Evolutionary conservation across 2,329 filamentous ascomycete genomes (phyloP), one percentile per base, ranked within the genome.

Genomic region (Dactylellina sp.): DNA sequence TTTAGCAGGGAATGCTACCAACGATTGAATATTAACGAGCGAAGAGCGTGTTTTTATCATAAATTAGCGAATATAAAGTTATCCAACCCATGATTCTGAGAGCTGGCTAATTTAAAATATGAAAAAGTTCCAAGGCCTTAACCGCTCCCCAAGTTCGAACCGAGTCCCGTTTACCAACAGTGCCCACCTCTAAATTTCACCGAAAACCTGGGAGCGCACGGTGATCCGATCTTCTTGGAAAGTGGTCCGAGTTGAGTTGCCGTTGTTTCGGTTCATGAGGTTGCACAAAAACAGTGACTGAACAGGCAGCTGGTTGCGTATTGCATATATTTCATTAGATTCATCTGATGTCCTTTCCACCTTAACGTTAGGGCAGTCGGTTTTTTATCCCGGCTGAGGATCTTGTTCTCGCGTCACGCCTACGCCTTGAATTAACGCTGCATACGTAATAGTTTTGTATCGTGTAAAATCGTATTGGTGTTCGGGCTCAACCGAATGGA

Each of bases 1-100:
- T 18, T 12, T 22, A 16, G 24, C 63, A 68, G 46, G 63, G 63
- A 68, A 68, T 68, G 63, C 63, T 68, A 60, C 63, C 63, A 60
- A 25, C 46, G 28, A 68, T 68, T 49, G 63, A 68, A 53, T 68
- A 68, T 60, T 60, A 68, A 28, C 55, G 44, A 22, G 28, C 46
- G 14, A 24, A 32, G 7, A 37, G 47, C 32, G n/a, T 18, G 52
- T 28, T 60, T 32, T 28, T 60, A 53, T 68, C 46, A 24, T 60
- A 57, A 28, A 66, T 52, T 68, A 35, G 20, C 20, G 32, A 44
- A 53, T 12, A 52, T 56, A 47, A 46, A 40, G 39, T 50, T 44
- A 49, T 61, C 25, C 39, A 42, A 47, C 63, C 63, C 46, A 59
- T 60, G 55, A 61, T 60, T 22, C 35, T 47, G 40, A 39, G 24